Evolutionary conservation across 2,329 filamentous ascomycete species (phyloP), one percentile per base, ranked within the genome.

Genomic region (Calonectria multiphialidica): DNA sequence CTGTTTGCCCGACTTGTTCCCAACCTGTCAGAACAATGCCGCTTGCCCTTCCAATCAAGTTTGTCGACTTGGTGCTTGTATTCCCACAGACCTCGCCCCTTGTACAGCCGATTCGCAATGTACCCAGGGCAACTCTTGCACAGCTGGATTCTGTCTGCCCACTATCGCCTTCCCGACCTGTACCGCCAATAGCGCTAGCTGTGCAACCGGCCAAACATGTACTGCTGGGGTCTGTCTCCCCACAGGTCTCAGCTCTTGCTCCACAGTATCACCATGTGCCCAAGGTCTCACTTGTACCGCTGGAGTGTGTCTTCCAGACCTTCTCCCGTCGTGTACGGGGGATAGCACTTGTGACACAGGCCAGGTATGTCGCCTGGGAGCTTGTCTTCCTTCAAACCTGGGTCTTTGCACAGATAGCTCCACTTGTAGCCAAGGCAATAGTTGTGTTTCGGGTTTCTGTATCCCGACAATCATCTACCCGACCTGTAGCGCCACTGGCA

Each of bases 171-270:
- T 71, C 18, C 53, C 53, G 2, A 47, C 15, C 5, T 71, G 69
- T 12, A 37, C 53, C 4, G n/a, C 47, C 1, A 23, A 21, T 13
- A 7, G 35, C 13, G 1, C 37, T 0, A 45, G 40, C 16, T 67
- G 69, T 13, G 10, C 9, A 4, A 57, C 13, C 8, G 40, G 30
- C 1, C 13, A 68, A 12, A 28, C 16, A 3, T 71, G 69, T 9
- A 37, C 47, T 1, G 33, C 69, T 2, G 64, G 69, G 2, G 9
- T 67, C 1, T 71, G 69, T 68, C 47, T 71, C 18, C 64, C 69
- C 16, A 30, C 42, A 6, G 30, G 28, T 16, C 28, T 70, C 3
- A 18, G 12, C 10, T 21, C 49, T n/a, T 70, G 67, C 18, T 49
- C 67, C 0, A 3, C 50, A 0, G 21, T n/a, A 16, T 28, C 47